These are phyloP conservation scores for Pseudocercospora ulei DNA, from an alignment of 2,329 filamentous ascomycete species.

Conservation along the genomic window DNA sequence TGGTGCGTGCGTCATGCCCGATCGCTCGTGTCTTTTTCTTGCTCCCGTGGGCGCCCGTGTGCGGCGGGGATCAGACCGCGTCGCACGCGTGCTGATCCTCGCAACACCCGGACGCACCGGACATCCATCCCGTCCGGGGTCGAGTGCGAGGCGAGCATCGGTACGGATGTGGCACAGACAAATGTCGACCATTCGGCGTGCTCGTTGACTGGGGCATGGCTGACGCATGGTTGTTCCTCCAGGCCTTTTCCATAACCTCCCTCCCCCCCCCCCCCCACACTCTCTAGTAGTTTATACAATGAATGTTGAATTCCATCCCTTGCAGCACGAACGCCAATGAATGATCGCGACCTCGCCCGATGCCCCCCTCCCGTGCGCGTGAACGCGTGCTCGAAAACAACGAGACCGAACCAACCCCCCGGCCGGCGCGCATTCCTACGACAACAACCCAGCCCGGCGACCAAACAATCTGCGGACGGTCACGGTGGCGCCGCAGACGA, in stretches of 20 bases:
- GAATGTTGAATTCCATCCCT: slow-evolving; percentile 1
- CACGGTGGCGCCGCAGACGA: slow-evolving; percentile 33
- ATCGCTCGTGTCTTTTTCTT: no score
- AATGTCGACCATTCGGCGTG: no score
- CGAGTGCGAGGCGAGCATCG: background rate
- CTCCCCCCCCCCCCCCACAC: no score
- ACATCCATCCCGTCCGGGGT: background rate
- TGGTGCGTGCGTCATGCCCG: no score
- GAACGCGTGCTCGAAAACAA: no score
- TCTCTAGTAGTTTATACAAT: no score
- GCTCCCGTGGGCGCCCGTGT: no score
- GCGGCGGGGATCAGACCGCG: no score
- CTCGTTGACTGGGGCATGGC: background rate
- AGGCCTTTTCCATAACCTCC: no score
- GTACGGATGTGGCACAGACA: no score
- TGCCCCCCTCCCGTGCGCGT: slow-evolving; percentile 5
- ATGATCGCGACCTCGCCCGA: slow-evolving; percentile 7
- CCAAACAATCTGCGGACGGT: slow-evolving; percentile 33
- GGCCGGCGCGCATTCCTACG: slow-evolving; percentile 6
- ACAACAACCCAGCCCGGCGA: slow-evolving; percentile 19
- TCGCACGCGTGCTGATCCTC: background rate
- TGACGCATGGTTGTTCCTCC: background rate
- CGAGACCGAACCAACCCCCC: no score
- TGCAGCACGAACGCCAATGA: slow-evolving; percentile 8
- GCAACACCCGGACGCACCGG: background rate